These are phyloP conservation scores for Polyplosphaeria fusca DNA, from an alignment of 495 filamentous ascomycete species.

Conservation along the genomic window DNA sequence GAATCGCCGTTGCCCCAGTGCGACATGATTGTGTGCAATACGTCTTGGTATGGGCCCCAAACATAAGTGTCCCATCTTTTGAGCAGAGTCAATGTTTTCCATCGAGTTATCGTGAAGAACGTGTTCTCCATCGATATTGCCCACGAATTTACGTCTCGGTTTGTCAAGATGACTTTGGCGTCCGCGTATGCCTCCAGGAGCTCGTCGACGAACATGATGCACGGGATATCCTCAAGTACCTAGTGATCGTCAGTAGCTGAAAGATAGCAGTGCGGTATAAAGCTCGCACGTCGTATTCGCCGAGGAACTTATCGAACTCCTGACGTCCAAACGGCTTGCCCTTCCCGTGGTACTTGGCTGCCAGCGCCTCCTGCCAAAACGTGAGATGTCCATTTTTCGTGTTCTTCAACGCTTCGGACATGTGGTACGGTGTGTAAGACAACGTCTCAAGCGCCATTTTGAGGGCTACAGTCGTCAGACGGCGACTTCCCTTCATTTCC, in stretches of 20 bases:
- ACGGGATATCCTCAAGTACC: conserved; percentile 19
- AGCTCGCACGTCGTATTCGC: conserved; percentile 7
- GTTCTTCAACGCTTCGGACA: conserved; percentile 1
- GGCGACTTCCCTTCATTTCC: background rate
- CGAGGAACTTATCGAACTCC: conserved; percentile 18
- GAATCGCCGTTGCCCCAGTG: conserved; percentile 1
- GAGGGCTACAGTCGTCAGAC: conserved; percentile 1
- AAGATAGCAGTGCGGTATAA: too few species aligned
- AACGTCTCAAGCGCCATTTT: conserved; percentile 15
- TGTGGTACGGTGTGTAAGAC: conserved; percentile 14
- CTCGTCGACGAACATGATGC: conserved; percentile 17
- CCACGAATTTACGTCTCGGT: conserved; percentile 16
- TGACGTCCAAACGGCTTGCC: conserved; percentile 5
- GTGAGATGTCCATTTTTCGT: background rate
- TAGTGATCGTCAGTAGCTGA: background rate
- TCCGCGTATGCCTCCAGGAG: conserved; percentile 1
- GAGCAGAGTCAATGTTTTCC: conserved; percentile 5
- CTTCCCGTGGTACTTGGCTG: conserved; percentile 4
- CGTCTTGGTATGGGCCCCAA: conserved; percentile 1
- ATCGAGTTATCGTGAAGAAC: conserved; percentile 6
- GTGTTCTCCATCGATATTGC: background rate
- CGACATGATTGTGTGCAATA: conserved; percentile 1
- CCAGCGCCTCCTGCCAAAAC: conserved; percentile 7
- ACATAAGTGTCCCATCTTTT: background rate
- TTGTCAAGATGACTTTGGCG: conserved; percentile 19